Evolutionary conservation across 75 land plant species (phyloP), one percentile per base, ranked within the genome.

Genomic region (Pinus taeda): DNA sequence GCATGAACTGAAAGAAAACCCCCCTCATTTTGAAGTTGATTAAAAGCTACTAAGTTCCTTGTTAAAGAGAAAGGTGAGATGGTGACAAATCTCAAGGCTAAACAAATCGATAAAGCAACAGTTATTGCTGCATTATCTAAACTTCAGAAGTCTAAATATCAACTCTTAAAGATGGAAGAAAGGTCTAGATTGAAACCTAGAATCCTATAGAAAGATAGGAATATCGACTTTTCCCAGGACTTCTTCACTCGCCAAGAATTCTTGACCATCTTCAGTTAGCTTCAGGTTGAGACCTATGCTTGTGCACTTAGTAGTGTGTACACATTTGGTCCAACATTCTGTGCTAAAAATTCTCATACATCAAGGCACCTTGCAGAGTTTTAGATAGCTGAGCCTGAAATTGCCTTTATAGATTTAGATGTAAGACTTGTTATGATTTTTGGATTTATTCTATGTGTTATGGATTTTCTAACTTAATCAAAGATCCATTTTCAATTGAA

Each of bases 301-400:
- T 94, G 98, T 88, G 90, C 93, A 45, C 79, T 96, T 18, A 92
- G 98, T 67, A 93, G 78, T 82, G 98, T 96, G 11, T 96, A 96
- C 73, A 96, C 97, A 12, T 96, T 96, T 83, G 98, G 98, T 26
- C 98, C 98, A 42, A 96, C 98, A 26, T 96, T 96, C 70, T 81
- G 97, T 29, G 98, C 98, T 60, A 97, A 96, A 76, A 80, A 96
- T 64, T 96, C 98, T 57, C 97, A 96, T 73, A 96, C 98, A 22
- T 86, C 97, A 75, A 84, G 98, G 63, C 98, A 96, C 86, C 79
- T 96, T 73, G 98, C 98, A 14, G 98, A 96, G 73, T 96, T 96
- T 79, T 96, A 97, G 98, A 96, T 96, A 97, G 86, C 94, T 29
- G 98, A 96, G 82, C 98, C 98, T 55, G 98, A 96, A 83, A 90